Percentiles rank a stretch among this genome's conserved stretches.
phyloP scores from a whole-genome alignment of 805 yeast genomes.

The Ogataea sp. region DNA sequence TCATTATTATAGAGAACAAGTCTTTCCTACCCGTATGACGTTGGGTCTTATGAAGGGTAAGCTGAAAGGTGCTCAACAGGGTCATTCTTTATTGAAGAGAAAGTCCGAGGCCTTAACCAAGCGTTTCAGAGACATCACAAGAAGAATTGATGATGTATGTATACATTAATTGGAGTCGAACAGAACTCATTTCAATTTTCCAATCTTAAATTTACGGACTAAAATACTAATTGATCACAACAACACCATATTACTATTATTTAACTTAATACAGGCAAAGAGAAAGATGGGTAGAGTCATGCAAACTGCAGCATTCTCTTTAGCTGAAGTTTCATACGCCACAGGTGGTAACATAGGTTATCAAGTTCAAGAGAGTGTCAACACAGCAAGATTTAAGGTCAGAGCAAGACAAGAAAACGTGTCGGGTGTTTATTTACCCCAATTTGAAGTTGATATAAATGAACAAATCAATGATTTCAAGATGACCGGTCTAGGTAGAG shows the following conservation, averaged over 20 bases:
- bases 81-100: constrained; percentile 87
- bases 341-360: constrained; percentile 94
- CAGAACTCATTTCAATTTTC: too few relatives aligned
- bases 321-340: constrained; percentile 96
- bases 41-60: constrained; percentile 90
- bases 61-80: constrained; percentile 95
- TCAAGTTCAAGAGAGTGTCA: constrained; percentile 93
- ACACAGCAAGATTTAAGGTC: constrained; percentile 83
- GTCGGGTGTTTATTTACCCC: constrained; percentile 90
- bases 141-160: constrained; percentile 73
- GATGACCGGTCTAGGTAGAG: constrained; percentile 94
- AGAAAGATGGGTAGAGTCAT: constrained; percentile 96
- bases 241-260: too few relatives aligned
- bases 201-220: too few relatives aligned
- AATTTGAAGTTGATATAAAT: constrained; percentile 79
- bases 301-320: constrained; percentile 97
- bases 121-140: constrained; percentile 92
- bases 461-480: constrained; percentile 88
- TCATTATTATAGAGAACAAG: constrained; percentile 63
- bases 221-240: too few relatives aligned
- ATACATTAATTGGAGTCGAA: background rate
- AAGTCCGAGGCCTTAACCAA: constrained; percentile 96
- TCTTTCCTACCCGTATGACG: constrained; percentile 97
- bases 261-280: constrained; percentile 53
- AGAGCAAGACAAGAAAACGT: constrained; percentile 93